Percentiles rank a stretch among this genome's conserved stretches.
These are phyloP conservation scores for Boletus sp. DNA, from an alignment of 768 basidiomycete species.

Conservation along the genomic window DNA sequence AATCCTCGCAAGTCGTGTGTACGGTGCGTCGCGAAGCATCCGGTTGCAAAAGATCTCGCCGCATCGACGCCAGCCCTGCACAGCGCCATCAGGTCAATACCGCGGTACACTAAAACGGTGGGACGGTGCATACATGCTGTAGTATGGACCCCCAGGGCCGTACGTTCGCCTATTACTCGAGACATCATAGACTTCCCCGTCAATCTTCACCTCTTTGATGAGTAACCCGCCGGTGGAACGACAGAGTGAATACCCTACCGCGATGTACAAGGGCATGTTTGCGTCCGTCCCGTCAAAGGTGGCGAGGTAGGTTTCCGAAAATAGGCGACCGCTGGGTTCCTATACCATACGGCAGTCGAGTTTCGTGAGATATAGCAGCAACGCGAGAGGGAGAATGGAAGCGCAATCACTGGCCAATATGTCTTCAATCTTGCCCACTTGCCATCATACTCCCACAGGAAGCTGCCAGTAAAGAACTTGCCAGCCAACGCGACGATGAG, in stretches of 20 bases:
- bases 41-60: conserved; percentile 90
- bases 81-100: conserved; percentile 23
- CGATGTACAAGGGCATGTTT: conserved; percentile 76
- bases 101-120: conserved; percentile 6
- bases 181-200: conserved; percentile 92
- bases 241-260: conserved; percentile 48
- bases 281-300: conserved; percentile 69
- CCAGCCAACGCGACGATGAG: conserved; percentile 61
- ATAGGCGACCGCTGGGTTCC: conserved; percentile 61
- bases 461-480: conserved; percentile 86
- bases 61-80: conserved; percentile 81
- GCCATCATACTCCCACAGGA: conserved; percentile 77
- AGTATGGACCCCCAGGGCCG: conserved; percentile 85
- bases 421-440: conserved; percentile 60
- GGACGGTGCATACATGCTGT: conserved; percentile 53
- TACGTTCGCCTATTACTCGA: conserved; percentile 72
- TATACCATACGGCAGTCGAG: neutral
- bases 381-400: neutral
- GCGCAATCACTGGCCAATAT: conserved; percentile 57
- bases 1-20: conserved; percentile 91
- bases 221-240: neutral
- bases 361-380: neutral
- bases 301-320: conserved; percentile 69
- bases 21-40: conserved; percentile 87
- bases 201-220: conserved; percentile 56